Evolutionary conservation across 345 rosid species (phyloP), one percentile per base, ranked within the genome.

Genomic region (Ceriops tagal): DNA sequence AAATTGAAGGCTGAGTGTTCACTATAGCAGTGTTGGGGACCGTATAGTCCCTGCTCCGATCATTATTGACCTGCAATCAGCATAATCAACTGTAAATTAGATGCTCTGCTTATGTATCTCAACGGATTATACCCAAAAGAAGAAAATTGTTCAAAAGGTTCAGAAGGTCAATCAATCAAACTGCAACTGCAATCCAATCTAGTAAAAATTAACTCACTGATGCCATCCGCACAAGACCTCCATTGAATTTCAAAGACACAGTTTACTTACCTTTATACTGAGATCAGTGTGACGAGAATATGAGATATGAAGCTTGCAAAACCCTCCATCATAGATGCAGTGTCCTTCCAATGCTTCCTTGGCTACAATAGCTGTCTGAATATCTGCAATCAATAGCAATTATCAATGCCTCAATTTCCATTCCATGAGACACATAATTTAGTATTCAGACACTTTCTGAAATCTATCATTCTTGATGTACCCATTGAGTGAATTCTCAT

Each of bases 341-440:
- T 96, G 99, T 58, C 99, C 99, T 86, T 96, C 98, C 84, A 96
- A 77, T 61, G 99, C 95, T 78, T 91, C 98, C 83, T 92, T 96
- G 22, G 97, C 99, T 67, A 83, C 87, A 69, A 96, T 82, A 71
- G 92, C 99, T 6, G 92, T 96, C 79, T 86, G 98, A 66, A 96
- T 93, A 88, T 96, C 98, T 92, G 87, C 82, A 81, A 31, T 11
- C 59, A 19, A 75, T 10, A 27, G 58, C 65, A 70, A 43, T 59
- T 52, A 61, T 53, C 30, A 57, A 28, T 22, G 65, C 58, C n/a
- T 49, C 52, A 67, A 62, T 70, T 67, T 58, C 58, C 8, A 43
- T 43, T 43, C 15, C 49, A 11, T 13, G 19, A 43, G 49, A 43
- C 1, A 5, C 49, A 13, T 13, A 43, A 43, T 43, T 43, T 43